Conservation (phyloP, 2,329 filamentous ascomycete genomes). For the Botrytis galanthina region DNA sequence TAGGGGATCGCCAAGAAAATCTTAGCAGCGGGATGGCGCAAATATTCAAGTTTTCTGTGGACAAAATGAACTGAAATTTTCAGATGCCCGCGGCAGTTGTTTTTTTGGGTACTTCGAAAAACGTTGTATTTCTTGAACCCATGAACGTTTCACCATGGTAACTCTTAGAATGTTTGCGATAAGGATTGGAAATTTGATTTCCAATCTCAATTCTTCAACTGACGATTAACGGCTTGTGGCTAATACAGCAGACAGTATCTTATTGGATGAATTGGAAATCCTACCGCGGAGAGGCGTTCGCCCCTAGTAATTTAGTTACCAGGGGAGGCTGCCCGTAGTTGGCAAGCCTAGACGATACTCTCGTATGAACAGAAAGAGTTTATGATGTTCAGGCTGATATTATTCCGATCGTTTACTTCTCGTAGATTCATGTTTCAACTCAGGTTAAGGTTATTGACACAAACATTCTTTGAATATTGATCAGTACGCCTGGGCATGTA, state of each 20-base stretch:
- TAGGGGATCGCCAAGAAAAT: conserved; percentile 3
- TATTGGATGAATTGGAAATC: neutral
- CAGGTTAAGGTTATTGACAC: neutral
- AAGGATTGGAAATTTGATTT: neutral
- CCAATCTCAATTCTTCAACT: neutral
- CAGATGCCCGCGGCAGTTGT: neutral
- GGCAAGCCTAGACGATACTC: neutral
- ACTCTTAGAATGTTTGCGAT: neutral
- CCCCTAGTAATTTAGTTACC: neutral
- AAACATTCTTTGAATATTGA: neutral
- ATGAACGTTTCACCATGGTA: neutral
- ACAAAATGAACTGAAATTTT: neutral
- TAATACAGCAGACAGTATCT: neutral
- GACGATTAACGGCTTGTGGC: neutral
- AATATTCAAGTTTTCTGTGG: neutral
- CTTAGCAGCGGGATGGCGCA: conserved; percentile 13
- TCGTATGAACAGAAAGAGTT: neutral
- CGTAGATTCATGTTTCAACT: neutral
- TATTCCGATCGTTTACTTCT: neutral
- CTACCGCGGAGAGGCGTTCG: neutral
- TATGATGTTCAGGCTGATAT: neutral
- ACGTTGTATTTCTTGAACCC: neutral
- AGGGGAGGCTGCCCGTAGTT: neutral
- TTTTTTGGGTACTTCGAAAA: neutral
- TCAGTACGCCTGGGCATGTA: neutral